Conservation (phyloP, 345 rosid species). For the Populus tremula region DNA sequence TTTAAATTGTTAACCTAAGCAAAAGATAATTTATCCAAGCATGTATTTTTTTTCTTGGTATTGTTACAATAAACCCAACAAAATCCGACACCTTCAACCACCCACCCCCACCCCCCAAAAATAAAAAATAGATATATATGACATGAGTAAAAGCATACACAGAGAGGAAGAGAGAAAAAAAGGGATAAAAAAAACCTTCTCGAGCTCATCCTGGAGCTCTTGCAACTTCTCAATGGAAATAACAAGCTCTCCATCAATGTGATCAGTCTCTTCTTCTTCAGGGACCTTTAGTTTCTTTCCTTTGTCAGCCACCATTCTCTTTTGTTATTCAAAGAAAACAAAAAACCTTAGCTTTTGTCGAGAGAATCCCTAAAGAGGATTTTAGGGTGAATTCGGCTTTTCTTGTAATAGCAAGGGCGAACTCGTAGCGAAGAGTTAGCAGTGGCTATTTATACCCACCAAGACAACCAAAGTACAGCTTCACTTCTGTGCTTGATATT, state of each 20-base stretch:
- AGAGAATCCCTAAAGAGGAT: background rate
- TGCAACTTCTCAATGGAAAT: slow-evolving; percentile 33
- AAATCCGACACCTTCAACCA: too few relatives aligned
- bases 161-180: background rate
- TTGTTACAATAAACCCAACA: background rate
- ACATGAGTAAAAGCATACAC: background rate
- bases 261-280: slow-evolving; percentile 20
- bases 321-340: background rate
- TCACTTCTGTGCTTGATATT: too few relatives aligned
- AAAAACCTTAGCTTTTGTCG: slow-evolving; percentile 3
- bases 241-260: slow-evolving; percentile 22
- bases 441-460: too few relatives aligned
- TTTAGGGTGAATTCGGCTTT: background rate
- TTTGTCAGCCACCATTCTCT: slow-evolving; percentile 25
- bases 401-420: too few relatives aligned
- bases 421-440: too few relatives aligned
- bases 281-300: slow-evolving; percentile 33
- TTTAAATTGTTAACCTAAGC: background rate
- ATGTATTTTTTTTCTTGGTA: background rate
- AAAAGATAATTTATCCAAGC: too few relatives aligned
- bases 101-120: background rate
- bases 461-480: too few relatives aligned
- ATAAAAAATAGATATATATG: background rate
- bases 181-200: slow-evolving; percentile 20
- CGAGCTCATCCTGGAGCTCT: slow-evolving; percentile 37